phyloP scores from a whole-genome alignment of 768 basidiomycete species.

The Mycena belliarum region DNA sequence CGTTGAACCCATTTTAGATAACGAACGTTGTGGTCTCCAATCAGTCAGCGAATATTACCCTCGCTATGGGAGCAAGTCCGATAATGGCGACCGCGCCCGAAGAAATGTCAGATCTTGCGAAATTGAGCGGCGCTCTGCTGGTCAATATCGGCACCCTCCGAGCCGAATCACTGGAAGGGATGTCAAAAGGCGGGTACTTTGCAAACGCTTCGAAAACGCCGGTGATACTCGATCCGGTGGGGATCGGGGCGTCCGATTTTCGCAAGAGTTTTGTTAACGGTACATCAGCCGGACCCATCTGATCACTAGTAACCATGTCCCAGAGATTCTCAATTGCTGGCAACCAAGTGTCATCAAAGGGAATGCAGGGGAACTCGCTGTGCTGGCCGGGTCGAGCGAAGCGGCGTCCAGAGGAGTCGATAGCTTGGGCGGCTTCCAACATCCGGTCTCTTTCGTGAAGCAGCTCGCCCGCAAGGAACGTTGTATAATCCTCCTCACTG shows the following conservation, averaged over 20 bases:
- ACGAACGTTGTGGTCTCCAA: slow-evolving; percentile 88
- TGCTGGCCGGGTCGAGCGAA: slow-evolving; percentile 74
- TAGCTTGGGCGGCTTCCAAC: slow-evolving; percentile 78
- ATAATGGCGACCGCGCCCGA: slow-evolving; percentile 88
- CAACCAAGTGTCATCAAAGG: slow-evolving; percentile 94
- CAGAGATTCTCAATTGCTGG: slow-evolving; percentile 73
- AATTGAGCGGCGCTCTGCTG: slow-evolving; percentile 66
- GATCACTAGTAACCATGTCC: neutral
- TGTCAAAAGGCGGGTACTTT: slow-evolving; percentile 69
- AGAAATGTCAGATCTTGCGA: slow-evolving; percentile 81
- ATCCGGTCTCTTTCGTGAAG: slow-evolving; percentile 72
- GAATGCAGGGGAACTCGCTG: slow-evolving; percentile 86
- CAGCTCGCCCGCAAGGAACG: slow-evolving; percentile 73
- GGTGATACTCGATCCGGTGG: slow-evolving; percentile 90
- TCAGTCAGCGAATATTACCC: slow-evolving; percentile 87
- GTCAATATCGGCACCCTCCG: slow-evolving; percentile 86
- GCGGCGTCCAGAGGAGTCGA: slow-evolving; percentile 85
- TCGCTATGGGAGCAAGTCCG: slow-evolving; percentile 86
- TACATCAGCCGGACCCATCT: slow-evolving; percentile 27
- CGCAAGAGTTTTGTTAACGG: slow-evolving; percentile 64
- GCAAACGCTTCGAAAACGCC: slow-evolving; percentile 75
- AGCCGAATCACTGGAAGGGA: slow-evolving; percentile 60
- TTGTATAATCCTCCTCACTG: slow-evolving; percentile 81
- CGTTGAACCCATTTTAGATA: slow-evolving; percentile 50
- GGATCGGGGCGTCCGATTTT: slow-evolving; percentile 78